Percentiles rank a stretch among this genome's conserved stretches.
Conservation (phyloP, 2,329 filamentous ascomycete species). For the Botryotinia narcissicola region DNA sequence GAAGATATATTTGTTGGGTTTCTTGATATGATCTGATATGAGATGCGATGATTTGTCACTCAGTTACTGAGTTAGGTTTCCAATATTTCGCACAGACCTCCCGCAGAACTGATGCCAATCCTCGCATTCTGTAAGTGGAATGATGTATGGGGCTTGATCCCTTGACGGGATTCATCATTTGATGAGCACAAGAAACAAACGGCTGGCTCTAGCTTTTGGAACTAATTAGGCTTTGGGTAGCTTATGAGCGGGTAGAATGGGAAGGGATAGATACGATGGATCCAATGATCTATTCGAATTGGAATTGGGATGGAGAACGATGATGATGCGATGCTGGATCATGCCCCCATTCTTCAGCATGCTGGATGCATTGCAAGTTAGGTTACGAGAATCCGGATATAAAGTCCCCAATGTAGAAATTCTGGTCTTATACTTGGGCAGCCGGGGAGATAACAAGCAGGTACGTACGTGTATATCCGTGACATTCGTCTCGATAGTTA, state of each 20-base stretch:
- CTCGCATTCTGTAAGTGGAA: background rate
- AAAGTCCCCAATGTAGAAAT: background rate
- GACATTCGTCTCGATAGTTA: background rate
- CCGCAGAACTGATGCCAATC: background rate
- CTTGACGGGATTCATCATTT: background rate
- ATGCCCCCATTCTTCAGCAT: background rate
- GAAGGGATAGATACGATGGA: background rate
- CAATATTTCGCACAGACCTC: background rate
- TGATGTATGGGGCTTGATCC: background rate
- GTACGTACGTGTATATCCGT: background rate
- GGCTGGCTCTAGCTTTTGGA: background rate
- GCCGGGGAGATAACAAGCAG: background rate
- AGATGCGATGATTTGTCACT: background rate
- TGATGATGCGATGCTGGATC: background rate
- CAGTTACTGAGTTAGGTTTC: background rate
- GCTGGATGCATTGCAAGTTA: background rate
- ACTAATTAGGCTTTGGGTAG: background rate
- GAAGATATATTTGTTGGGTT: background rate
- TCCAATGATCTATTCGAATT: background rate
- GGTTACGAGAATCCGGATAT: background rate
- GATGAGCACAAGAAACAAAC: background rate
- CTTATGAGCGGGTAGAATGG: background rate
- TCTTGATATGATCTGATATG: background rate
- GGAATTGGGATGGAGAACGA: background rate
- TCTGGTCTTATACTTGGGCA: background rate